Percentiles rank a stretch among this genome's conserved stretches.
Conservation (phyloP, 441 rosid genomes). For the Gossypium lobatum region DNA sequence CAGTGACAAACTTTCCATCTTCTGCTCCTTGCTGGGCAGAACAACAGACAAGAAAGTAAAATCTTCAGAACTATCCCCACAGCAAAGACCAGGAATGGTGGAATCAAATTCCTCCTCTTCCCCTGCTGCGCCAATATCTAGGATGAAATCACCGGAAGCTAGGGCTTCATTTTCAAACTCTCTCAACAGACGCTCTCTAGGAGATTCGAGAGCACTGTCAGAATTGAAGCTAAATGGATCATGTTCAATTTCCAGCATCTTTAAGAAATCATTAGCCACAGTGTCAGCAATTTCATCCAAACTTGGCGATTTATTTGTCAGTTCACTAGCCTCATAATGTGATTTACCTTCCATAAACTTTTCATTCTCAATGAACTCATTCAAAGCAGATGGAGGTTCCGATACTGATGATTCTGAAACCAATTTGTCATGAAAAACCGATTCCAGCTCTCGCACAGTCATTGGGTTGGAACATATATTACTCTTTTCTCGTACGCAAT, state of each 20-base stretch:
- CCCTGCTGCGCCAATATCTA: slow-evolving; percentile 22
- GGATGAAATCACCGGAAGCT: slow-evolving; percentile 41
- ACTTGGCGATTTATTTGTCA: slow-evolving; percentile 44
- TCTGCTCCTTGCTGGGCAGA: slow-evolving; percentile 29
- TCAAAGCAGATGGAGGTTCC: slow-evolving; percentile 31
- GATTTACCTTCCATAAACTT: slow-evolving; percentile 33
- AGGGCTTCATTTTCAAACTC: slow-evolving; percentile 74
- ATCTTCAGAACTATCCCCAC: slow-evolving; percentile 26
- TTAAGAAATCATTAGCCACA: slow-evolving; percentile 68
- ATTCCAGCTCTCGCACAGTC: slow-evolving; percentile 30
- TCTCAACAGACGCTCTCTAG: slow-evolving; percentile 69
- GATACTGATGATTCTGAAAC: slow-evolving; percentile 31
- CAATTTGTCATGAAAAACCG: slow-evolving; percentile 25
- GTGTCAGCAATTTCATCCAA: slow-evolving; percentile 62
- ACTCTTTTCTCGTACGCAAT: slow-evolving; percentile 23
- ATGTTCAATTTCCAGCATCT: slow-evolving; percentile 62
- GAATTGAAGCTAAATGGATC: slow-evolving; percentile 40
- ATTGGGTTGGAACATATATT: slow-evolving; percentile 19
- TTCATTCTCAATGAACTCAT: slow-evolving; percentile 35
- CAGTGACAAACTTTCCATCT: slow-evolving; percentile 25
- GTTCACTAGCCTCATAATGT: slow-evolving; percentile 29
- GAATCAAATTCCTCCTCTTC: slow-evolving; percentile 5
- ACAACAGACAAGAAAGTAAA: slow-evolving; percentile 35
- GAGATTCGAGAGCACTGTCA: slow-evolving; percentile 73
- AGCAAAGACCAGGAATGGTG: slow-evolving; percentile 12